Base-by-base conservation (phyloP, 1,284 basidiomycete genomes). In the Pulveroboletus sp. region DNA sequence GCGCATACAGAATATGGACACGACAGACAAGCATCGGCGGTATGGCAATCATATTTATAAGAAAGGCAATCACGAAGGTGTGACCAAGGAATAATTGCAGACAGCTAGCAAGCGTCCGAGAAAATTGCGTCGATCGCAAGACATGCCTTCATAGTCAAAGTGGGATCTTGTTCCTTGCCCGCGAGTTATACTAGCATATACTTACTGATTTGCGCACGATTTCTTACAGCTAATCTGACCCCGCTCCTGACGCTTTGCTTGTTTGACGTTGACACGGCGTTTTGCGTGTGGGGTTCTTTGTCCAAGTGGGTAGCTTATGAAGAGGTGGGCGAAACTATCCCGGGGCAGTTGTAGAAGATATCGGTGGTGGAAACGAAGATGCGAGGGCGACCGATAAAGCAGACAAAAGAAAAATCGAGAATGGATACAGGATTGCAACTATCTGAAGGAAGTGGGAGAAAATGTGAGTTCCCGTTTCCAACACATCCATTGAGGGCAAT, bases 41-140 rank as follows among this genome's bases (percentile, higher is more conserved):
- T 98, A 96, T 69, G 96, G 94, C 3, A 96, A 99, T 68, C 87
- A 95, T 69, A 77, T 98, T 10, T 98, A 99, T 67, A 73, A 78
- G 14, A 98, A 97, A 72, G 89, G 89, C 7, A 94, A 98, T 68
- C 97, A 91, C 66, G 96, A 98, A 60, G 90, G 87, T 7, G 89
- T 96, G 1, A 96, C 98, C 89, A 82, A 84, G 36, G 94, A 98
- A 70, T 99, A 92, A 67, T 78, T 96, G 45, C 85, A 92, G 71
- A 98, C 96, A 0, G 89, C 98, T 26, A 94, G 96, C 0, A n/a
- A 78, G 86, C 54, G 79, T 97, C 0, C 92, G 95, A 63, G 94
- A 96, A 0, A 97, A 94, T 69, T 97, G 97, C 74, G 94, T 99
- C 22, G 96, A 99, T 58, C 86, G 97, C 63, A 98, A 97, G 82